Evolutionary conservation across 768 basidiomycete genomes (phyloP), one percentile per base, ranked within the genome.

Genomic region (Tephrocybe rancida): DNA sequence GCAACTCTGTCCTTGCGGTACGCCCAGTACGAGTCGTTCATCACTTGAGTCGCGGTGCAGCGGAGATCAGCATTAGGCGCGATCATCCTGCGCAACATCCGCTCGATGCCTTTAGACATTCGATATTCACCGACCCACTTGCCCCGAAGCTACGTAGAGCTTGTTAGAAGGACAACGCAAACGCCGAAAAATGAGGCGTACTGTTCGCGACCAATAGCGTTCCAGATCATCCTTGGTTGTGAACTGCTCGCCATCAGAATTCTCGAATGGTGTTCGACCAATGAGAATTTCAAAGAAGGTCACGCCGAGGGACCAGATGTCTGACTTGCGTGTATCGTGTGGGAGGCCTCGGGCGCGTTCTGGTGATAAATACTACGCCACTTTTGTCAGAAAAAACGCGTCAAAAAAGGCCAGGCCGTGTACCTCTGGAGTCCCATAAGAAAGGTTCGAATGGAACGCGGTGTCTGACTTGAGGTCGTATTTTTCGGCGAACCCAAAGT

Each of bases 401-500:
- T 34, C 38, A 29, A 30, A 2, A 18, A 21, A 24, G 30, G 9
- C 44, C 18, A 25, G 11, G 16, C 48, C 55, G 64, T 68, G 53
- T 66, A 92, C 90, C 76, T 96, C 94, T 24, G 95, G 94, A 3
- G 95, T 98, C 5, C 95, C 96, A 64, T 91, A 91, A 0, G 90
- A 83, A 42, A 92, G 78, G 62, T 90, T 90, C 61, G 88, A 90
- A 58, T 86, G 84, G 73, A 94, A 93, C 1, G 89, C 86, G 18
- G 82, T 83, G 16, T 74, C 67, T 0, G 85, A 82, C 1, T 72
- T 67, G 38, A 80, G 63, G 58, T 92, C 87, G 65, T 95, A 95
- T 59, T 84, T 84, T 64, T 96, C 91, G 1, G 96, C 93, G 61
- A 98, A 99, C 1, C 97, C 96, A 63, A 97, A 99, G 70, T 98